These are phyloP conservation scores for Patellifolia procumbens DNA, from an alignment of 179 eudicot genomes.

Conservation along the genomic window DNA sequence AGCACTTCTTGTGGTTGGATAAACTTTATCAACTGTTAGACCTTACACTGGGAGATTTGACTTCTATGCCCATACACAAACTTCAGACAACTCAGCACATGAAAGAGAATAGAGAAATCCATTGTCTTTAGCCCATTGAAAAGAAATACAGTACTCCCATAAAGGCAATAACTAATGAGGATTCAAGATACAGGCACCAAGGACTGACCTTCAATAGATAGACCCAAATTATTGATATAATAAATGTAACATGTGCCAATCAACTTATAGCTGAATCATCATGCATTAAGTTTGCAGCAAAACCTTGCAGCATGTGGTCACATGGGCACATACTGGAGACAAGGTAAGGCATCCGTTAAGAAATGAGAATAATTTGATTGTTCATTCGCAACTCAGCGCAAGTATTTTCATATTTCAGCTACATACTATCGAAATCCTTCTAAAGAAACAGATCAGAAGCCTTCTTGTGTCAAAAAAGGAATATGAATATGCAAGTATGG, in stretches of 20 bases:
- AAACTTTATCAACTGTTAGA: not conserved
- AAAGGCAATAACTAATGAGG: conserved; percentile 3
- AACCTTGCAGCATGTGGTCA: conserved; percentile 29
- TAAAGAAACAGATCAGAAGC: not conserved
- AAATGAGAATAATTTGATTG: not conserved
- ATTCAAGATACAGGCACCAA: conserved; percentile 9
- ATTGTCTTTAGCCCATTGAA: conserved; percentile 15
- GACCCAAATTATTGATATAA: conserved; percentile 22
- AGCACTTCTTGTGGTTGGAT: not conserved
- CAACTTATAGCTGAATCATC: conserved; percentile 1
- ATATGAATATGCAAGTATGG: conserved; percentile 3
- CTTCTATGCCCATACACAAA: conserved; percentile 1
- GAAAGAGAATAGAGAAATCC: conserved; percentile 3
- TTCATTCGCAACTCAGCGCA: not conserved
- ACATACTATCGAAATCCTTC: not conserved
- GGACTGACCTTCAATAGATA: conserved; percentile 7
- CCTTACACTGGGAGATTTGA: not conserved
- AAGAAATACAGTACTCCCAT: not conserved
- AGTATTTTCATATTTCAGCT: conserved; percentile 2
- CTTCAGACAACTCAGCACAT: not conserved
- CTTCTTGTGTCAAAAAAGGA: not conserved
- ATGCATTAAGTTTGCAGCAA: conserved; percentile 17
- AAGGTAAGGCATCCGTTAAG: conserved; percentile 23
- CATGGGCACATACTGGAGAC: conserved; percentile 18
- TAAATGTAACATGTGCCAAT: conserved; percentile 29